Base-by-base conservation (phyloP, 116 monocot genomes). In the Trichopus zeylanicus region DNA sequence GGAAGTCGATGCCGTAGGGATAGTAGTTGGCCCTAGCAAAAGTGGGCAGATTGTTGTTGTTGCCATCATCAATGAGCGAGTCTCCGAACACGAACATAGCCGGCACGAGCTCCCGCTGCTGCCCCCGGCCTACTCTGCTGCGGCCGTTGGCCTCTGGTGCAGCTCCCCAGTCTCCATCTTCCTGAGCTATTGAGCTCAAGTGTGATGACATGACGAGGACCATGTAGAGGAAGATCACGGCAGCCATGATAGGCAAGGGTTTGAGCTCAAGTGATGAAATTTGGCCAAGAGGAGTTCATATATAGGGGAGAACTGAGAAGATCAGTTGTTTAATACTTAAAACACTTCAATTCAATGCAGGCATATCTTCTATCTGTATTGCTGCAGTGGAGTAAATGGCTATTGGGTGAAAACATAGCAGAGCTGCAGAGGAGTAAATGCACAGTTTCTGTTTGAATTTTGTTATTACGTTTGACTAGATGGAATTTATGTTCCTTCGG, bases 1-100 rank as follows among this genome's bases (percentile, higher is more conserved):
- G 34, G 51, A 93, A 89, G 72, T 93, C 93, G 37, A 93, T 85
- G 51, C 93, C 93, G n/a, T 93, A 93, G 11, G 93, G 93, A 46
- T 52, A 88, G 70, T 93, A 93, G 75, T 89, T 89, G 8, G 89
- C 93, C 66, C 82, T 93, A 7, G 93, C 93, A 3, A 88, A 75
- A n/a, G 93, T 77, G 23, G 93, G 55, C 9, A 93, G 70, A 47
- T 69, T 47, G 42, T 93, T 93, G 78, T 88, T 93, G 65, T 93
- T 93, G 25, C 93, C 93, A 34, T 93, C 72, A 55, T 89, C 93
- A 22, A 85, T 93, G 59, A 93, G 85, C 7, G 93, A 93, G 66
- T 93, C 93, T 0, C 93, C 93, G 51, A 93, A 93, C 33, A 80
- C 71, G 62, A 88, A 93, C 89, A 93, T 65, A 0, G 93, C 89